Evolutionary conservation across 139 green algal genomes (phyloP).

Genomic region (Parachlorella kessleri): DNA sequence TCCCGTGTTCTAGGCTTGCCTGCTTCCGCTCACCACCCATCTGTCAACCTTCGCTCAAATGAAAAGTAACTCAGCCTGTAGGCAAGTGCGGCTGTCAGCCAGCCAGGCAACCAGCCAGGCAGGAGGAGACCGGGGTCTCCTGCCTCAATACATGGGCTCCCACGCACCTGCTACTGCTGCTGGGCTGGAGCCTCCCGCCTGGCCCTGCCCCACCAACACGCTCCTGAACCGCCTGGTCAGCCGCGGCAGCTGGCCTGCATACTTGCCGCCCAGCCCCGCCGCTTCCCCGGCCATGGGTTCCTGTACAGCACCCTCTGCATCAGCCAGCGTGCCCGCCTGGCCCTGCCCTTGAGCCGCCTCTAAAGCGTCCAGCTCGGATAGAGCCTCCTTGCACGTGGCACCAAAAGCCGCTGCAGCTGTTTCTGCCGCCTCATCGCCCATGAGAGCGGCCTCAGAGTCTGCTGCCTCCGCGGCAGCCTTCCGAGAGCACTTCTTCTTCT

Average conservation of each 20-base stretch:
- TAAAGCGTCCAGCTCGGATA: slow-evolving; percentile 54
- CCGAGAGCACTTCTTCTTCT: slow-evolving; percentile 1
- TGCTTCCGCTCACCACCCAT: no score
- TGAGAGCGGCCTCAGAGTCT: not conserved
- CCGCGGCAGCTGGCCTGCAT: slow-evolving; percentile 20
- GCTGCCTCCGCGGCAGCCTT: slow-evolving; percentile 6
- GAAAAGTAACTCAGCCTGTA: no score
- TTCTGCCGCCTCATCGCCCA: slow-evolving; percentile 57
- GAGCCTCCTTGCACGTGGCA: slow-evolving; percentile 14
- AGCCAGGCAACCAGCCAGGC: no score
- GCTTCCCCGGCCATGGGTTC: no score
- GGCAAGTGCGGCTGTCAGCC: no score
- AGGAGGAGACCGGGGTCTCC: no score
- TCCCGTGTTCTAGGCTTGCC: no score
- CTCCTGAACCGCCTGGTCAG: slow-evolving; percentile 20
- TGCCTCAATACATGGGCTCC: no score
- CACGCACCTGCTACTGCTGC: no score
- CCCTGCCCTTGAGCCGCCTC: slow-evolving; percentile 9
- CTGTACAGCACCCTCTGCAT: not conserved
- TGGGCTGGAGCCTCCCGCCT: no score
- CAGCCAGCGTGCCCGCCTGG: not conserved
- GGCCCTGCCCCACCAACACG: no score
- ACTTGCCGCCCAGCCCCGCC: slow-evolving; percentile 27
- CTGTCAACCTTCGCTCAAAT: no score
- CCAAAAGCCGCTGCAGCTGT: not conserved